Evolutionary conservation across 495 filamentous ascomycete species (phyloP).

Genomic region (Neurospora sp.): DNA sequence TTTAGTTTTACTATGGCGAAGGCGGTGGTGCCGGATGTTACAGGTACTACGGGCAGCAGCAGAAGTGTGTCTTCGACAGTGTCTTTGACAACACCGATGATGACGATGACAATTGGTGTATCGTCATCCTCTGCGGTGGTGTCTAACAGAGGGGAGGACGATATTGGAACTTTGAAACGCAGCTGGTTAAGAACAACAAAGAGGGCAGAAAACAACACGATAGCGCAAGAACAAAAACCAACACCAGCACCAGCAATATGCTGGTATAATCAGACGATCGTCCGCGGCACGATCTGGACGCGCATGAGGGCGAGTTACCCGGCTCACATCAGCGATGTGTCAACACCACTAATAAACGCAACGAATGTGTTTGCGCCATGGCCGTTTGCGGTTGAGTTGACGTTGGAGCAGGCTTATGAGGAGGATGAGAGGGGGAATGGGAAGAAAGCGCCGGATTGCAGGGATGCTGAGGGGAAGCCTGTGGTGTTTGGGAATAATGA

Average conservation of each 20-base stretch:
- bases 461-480: constrained; percentile 6
- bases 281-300: constrained; percentile 45
- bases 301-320: constrained; percentile 34
- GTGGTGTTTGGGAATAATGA: constrained; percentile 5
- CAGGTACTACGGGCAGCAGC: constrained; percentile 9
- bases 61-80: not conserved
- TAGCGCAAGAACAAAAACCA: not conserved
- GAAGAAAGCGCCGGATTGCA: constrained; percentile 34
- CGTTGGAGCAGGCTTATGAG: constrained; percentile 21
- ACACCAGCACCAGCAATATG: constrained; percentile 24
- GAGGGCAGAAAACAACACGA: not conserved
- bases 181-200: not conserved
- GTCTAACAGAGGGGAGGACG: not conserved
- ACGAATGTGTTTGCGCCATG: constrained; percentile 24
- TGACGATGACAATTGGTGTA: not conserved
- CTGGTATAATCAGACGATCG: constrained; percentile 39
- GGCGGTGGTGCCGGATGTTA: constrained; percentile 28
- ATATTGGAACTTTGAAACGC: not conserved
- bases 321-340: constrained; percentile 1
- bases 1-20: constrained; percentile 40
- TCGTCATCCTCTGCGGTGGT: not conserved
- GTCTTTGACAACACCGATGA: not conserved
- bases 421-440: constrained; percentile 16
- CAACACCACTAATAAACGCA: not conserved
- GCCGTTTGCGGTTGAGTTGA: constrained; percentile 40